Evolutionary conservation across 2,329 filamentous ascomycete genomes (phyloP), one percentile per base, ranked within the genome.

Genomic region (Amylocarpus encephaloides): DNA sequence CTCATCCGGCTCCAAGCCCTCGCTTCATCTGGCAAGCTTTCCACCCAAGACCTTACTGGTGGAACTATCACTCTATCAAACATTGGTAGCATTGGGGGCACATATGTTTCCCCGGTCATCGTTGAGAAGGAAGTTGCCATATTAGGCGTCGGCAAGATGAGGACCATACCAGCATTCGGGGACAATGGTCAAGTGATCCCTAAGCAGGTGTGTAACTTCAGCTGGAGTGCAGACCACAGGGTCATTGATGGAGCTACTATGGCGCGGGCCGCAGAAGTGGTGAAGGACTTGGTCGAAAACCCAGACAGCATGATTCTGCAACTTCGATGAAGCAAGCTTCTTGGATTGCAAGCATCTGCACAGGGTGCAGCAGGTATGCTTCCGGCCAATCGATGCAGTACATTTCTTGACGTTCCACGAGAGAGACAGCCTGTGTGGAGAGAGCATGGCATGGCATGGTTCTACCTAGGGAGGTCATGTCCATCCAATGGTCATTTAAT

Each of bases 1-100:
- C 78, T 97, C 46, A 68, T 71, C 7, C 80, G 87, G 4, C 79
- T 97, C 16, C 86, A 91, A 65, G 68, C 71, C 2, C 80, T 89
- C 9, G 92, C 89, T 1, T 73, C 77, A 12, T 74, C 78, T n/a
- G 88, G 89, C 30, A 88, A 86, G 67, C 77, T 98, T 4, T 74
- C 80, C 1, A 78, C 83, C 2, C 74, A 78, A 15, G 91, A 98
- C 68, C 76, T 98, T 56, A 78, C 76, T 33, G 90, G 90, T 46
- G 90, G 90, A 13, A 97, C 93, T 1, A 92, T 98, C 63, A 96
- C 93, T 0, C 82, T 98, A 44, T 95, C 90, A 61, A 98, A 98
- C 67, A 95, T 98, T 60, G 93, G 93, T 41, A 95, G 83, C 61
- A 89, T 98, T 41, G 93, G 93, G 48, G 93, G 93, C 26, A 93